These are phyloP conservation scores for Aspergillus felis DNA, from an alignment of 2,329 filamentous ascomycete species.

Conservation along the genomic window DNA sequence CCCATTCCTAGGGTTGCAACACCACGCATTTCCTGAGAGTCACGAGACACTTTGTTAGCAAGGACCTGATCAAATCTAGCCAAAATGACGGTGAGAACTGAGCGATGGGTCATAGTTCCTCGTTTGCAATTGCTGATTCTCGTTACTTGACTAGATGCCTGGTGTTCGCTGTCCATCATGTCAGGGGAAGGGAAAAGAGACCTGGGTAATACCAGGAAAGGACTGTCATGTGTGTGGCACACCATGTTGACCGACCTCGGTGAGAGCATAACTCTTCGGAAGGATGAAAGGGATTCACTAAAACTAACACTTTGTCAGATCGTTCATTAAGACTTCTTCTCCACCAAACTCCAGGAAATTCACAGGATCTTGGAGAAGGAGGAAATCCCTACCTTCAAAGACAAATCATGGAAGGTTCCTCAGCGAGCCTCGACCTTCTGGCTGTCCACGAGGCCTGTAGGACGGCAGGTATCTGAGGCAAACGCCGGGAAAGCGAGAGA, in stretches of 20 bases:
- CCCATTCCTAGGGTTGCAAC: background rate
- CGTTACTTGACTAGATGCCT: conserved; percentile 35
- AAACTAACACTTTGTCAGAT: background rate
- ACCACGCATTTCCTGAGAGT: background rate
- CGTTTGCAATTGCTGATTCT: background rate
- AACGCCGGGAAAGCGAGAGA: background rate
- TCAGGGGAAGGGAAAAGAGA: conserved; percentile 30
- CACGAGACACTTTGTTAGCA: background rate
- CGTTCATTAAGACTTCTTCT: background rate
- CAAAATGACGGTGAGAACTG: conserved; percentile 10
- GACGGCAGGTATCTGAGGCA: background rate
- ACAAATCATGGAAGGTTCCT: background rate
- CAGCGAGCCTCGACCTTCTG: background rate
- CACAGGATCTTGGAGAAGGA: background rate
- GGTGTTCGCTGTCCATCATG: conserved; percentile 42
- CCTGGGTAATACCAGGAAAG: conserved; percentile 47
- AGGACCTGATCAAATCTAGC: background rate
- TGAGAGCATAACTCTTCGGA: background rate
- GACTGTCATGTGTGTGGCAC: conserved; percentile 42
- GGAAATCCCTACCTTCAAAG: background rate
- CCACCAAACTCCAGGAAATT: background rate
- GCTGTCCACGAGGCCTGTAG: background rate
- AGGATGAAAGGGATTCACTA: background rate
- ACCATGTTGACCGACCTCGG: conserved; percentile 22
- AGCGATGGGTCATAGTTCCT: background rate